phyloP scores from a whole-genome alignment of 2,329 filamentous ascomycete genomes.

The Acephala macrosclerotiorum region DNA sequence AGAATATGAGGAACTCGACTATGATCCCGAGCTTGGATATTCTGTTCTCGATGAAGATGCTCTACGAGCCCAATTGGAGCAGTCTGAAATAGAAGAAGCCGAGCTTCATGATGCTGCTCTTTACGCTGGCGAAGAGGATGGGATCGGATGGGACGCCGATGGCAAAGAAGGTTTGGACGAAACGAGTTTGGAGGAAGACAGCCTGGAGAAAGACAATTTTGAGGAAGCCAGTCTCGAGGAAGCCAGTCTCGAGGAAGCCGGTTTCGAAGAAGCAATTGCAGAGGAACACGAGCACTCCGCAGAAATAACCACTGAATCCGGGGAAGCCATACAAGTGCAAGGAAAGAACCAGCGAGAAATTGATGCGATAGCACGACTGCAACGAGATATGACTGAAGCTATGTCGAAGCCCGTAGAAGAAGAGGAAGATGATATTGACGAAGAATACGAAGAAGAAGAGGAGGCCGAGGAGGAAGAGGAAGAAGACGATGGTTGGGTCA shows the following conservation, averaged over 20 bases:
- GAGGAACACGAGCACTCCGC: slow-evolving; percentile 8
- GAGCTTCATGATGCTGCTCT: background rate
- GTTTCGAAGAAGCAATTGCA: background rate
- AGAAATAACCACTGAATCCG: slow-evolving; percentile 7
- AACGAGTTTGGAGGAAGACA: slow-evolving; percentile 34
- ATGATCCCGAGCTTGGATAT: slow-evolving; percentile 39
- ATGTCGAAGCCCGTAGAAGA: slow-evolving; percentile 38
- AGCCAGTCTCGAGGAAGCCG: background rate
- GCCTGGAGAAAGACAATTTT: background rate
- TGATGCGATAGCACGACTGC: slow-evolving; percentile 42
- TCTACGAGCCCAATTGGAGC: background rate
- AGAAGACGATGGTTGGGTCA: slow-evolving; percentile 37
- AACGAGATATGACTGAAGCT: slow-evolving; percentile 42
- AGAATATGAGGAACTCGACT: slow-evolving; percentile 65
- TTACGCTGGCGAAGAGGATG: no score
- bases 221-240: background rate
- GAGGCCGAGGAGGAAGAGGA: slow-evolving; percentile 38
- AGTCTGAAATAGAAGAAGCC: background rate
- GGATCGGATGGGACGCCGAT: no score
- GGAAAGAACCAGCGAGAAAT: slow-evolving; percentile 42
- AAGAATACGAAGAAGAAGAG: slow-evolving; percentile 40
- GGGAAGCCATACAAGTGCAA: slow-evolving; percentile 33
- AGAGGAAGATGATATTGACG: slow-evolving; percentile 34
- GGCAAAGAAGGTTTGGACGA: slow-evolving; percentile 19
- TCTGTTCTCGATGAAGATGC: slow-evolving; percentile 41